phyloP scores from a whole-genome alignment of 176 grass and related monocot genomes.

The Puccinellia tenuiflora region DNA sequence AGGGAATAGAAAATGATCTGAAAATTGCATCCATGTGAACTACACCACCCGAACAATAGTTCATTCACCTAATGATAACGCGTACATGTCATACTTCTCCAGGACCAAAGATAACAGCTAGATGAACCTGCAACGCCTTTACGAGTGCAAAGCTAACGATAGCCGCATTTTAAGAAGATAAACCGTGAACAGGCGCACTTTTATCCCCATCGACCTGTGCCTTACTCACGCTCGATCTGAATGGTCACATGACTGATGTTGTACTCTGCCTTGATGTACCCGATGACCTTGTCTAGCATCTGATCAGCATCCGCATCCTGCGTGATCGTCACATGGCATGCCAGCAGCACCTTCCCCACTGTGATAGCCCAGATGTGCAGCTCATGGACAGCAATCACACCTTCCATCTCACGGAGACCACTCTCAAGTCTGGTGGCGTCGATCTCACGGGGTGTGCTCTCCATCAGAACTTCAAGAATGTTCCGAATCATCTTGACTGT shows the following conservation, averaged over 20 bases:
- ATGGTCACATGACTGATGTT: slow-evolving; percentile 99
- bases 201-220: neutral
- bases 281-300: slow-evolving; percentile 82
- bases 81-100: slow-evolving; percentile 2
- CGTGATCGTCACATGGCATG: slow-evolving; percentile 84
- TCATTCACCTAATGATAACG: neutral
- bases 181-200: neutral
- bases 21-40: slow-evolving; percentile 28
- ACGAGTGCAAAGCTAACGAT: neutral
- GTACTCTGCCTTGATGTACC: slow-evolving; percentile 86
- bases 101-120: slow-evolving; percentile 12
- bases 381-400: slow-evolving; percentile 81
- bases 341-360: slow-evolving; percentile 86
- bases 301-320: slow-evolving; percentile 59
- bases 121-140: slow-evolving; percentile 1
- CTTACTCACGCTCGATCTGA: slow-evolving; percentile 87
- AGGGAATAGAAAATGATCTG: neutral
- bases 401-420: slow-evolving; percentile 68
- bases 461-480: slow-evolving; percentile 92
- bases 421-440: slow-evolving; percentile 72
- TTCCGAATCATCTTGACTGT: slow-evolving; percentile 86
- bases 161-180: neutral
- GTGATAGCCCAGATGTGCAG: slow-evolving; percentile 99
- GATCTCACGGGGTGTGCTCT: slow-evolving; percentile 91
- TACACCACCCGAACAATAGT: slow-evolving; percentile 9